Evolutionary conservation across 1,284 basidiomycete genomes (phyloP), one percentile per base, ranked within the genome.

Genomic region (Anthracocystis panici-leucophaei): DNA sequence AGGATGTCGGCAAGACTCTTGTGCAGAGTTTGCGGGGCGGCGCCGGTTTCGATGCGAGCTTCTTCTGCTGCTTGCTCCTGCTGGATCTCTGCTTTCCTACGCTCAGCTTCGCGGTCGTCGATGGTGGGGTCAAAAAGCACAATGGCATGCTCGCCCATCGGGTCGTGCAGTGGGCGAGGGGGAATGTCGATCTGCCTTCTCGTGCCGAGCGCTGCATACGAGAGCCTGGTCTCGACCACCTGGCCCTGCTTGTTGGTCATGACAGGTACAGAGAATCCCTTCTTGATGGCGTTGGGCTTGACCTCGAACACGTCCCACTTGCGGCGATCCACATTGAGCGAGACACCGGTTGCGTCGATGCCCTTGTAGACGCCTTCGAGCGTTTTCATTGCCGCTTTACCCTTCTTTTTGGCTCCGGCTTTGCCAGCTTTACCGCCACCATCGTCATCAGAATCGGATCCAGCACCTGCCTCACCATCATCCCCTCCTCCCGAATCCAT

Each of bases 51-150:
- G 45, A 72, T 62, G 35, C 58, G 55, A 0, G 50, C 63, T 25
- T 68, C 67, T 59, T 78, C 75, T 18, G 65, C 70, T 23, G 62
- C 63, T 51, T 77, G 69, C 48, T 70, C 64, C 38, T 69, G 33
- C 31, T 72, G 75, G 1, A 71, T n/a, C 29, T 75, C 66, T 18
- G 68, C 77, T 35, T 77, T 76, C n/a, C 74, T 77, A 18, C 53
- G 35, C 52, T 82, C 82, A 0, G 77, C 78, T 46, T 84, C 81
- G 42, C 62, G 70, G 27, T 85, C 92, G 83, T 99, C 95, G 50
- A 97, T 91, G 0, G 96, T 99, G 0, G 96, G 96, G 82, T 99
- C 96, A 84, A 94, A 99, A 5, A 98, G 87, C 0, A 99, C 97
- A 73, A 99, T 96, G 0, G 97, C 95, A 85, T 97, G 95, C 82